phyloP scores from a whole-genome alignment of 352 stramenopile genomes.

The Pythium aquatile region DNA sequence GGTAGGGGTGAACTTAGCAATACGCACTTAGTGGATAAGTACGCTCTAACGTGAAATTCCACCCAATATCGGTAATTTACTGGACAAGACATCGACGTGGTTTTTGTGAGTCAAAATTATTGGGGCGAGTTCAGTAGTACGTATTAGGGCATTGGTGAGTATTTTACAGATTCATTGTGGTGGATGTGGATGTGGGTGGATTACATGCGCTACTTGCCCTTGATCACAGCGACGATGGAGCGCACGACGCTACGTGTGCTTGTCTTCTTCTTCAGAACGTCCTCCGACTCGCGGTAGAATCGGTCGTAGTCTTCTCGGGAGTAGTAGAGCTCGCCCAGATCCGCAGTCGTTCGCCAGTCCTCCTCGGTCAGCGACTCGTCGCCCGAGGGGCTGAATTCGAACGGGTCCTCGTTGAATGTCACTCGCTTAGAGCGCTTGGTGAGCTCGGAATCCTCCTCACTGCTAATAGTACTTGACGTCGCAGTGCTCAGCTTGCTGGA shows the following conservation, averaged over 20 bases:
- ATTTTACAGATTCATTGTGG: neutral
- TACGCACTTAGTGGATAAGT: neutral
- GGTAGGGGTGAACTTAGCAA: neutral
- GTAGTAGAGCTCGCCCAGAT: conserved; percentile 20
- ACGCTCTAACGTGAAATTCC: neutral
- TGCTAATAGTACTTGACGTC: neutral
- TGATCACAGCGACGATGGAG: conserved; percentile 9
- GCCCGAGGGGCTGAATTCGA: neutral
- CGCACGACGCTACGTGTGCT: conserved; percentile 1
- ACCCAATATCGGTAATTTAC: too few species aligned
- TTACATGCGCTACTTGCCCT: conserved; percentile 6
- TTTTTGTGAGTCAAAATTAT: too few species aligned
- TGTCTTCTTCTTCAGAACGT: neutral
- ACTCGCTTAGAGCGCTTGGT: conserved; percentile 17
- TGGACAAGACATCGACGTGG: too few species aligned
- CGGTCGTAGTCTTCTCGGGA: conserved; percentile 14
- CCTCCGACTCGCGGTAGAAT: conserved; percentile 12
- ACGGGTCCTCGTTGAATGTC: conserved; percentile 24
- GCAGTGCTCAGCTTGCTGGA: neutral
- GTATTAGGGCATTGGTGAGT: neutral
- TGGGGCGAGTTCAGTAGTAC: too few species aligned
- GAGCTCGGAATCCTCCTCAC: neutral
- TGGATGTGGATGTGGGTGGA: too few species aligned
- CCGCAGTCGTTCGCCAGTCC: neutral
- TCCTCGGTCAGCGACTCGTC: neutral